Evolutionary conservation across 1,139 yeast genomes (phyloP).

Genomic region (Taphrina wiesneri): DNA sequence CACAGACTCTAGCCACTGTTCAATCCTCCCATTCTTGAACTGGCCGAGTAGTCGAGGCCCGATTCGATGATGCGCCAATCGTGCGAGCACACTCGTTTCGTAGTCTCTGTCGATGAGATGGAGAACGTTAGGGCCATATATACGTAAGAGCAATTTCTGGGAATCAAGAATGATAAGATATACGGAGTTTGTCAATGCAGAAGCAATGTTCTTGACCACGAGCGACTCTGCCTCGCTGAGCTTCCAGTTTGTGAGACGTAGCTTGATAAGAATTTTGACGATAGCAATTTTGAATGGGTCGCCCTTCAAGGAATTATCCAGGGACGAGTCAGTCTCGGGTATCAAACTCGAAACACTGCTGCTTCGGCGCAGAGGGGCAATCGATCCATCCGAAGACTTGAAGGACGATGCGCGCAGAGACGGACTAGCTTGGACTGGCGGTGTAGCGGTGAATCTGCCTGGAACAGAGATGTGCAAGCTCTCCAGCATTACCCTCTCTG

Average conservation of each 20-base stretch:
- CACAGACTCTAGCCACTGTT: conserved; percentile 79
- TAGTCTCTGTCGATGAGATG: conserved; percentile 80
- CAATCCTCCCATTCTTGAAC: conserved; percentile 86
- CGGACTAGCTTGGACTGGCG: conserved; percentile 10
- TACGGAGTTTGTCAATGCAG: conserved; percentile 89
- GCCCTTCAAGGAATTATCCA: conserved; percentile 24
- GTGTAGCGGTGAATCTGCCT: conserved; percentile 4
- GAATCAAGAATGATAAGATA: conserved; percentile 56
- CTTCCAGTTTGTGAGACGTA: conserved; percentile 29
- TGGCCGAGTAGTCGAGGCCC: conserved; percentile 90
- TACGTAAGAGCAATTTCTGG: conserved; percentile 60
- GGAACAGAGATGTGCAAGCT: conserved; percentile 5
- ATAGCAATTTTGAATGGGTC: conserved; percentile 23
- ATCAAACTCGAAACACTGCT: conserved; percentile 27
- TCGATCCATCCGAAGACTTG: conserved; percentile 25
- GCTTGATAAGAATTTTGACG: conserved; percentile 23
- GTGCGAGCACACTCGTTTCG: conserved; percentile 70
- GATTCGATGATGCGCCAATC: conserved; percentile 72
- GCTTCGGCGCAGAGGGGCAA: conserved; percentile 28
- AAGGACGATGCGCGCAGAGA: conserved; percentile 24
- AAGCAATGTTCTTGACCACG: conserved; percentile 46
- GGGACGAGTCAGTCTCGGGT: conserved; percentile 23
- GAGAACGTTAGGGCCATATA: conserved; percentile 90
- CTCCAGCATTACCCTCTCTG: conserved; percentile 8
- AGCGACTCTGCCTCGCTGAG: conserved; percentile 15